Base-by-base conservation (phyloP, 495 filamentous ascomycete species). In the Penicillium roqueforti region DNA sequence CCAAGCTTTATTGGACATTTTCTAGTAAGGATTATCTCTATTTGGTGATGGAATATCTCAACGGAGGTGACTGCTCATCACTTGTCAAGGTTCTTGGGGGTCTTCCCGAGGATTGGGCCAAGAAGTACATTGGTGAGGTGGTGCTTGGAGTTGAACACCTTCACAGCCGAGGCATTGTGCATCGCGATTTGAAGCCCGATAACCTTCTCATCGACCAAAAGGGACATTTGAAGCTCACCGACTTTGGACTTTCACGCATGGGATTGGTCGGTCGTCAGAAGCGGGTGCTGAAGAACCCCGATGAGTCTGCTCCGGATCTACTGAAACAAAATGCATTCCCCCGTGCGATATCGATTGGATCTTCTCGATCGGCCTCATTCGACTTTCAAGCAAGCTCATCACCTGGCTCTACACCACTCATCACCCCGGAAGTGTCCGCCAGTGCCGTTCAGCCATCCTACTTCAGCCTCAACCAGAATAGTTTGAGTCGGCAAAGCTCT, bases 1-100 rank as follows among this genome's bases (percentile, higher is more conserved):
- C 93, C 14, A 98, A 98, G 70, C 78, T 98, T 6, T 97, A 97
- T 73, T 98, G 93, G 93, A 97, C 93, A 1, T 98, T 98, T 64
- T 92, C 93, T 25, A 98, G 95, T 78, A 98, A 98, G 66, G 93
- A 98, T 65, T 98, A 95, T 66, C 85, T 98, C 26, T 98, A 97
- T 67, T 76, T 98, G 59, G 93, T 98, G 14, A 98, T 98, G 93
- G 93, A 98, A 64, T 98, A 98, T 73, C 76, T 98, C 48, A 98
- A 98, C 61, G 93, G 93, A 18, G 93, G 93, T 48, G 93, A 98
- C 65, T 97, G 92, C 68, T 93, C 95, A 47, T 95, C 93, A 22
- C 82, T 98, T 44, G 91, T 98, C 68, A 97, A 97, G 67, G 81
- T 95, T 38, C 79, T 98, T 38, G 91, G 90, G 20, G 89, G 87